phyloP scores from a whole-genome alignment of 768 basidiomycete species.

The Lentinus brumalis region DNA sequence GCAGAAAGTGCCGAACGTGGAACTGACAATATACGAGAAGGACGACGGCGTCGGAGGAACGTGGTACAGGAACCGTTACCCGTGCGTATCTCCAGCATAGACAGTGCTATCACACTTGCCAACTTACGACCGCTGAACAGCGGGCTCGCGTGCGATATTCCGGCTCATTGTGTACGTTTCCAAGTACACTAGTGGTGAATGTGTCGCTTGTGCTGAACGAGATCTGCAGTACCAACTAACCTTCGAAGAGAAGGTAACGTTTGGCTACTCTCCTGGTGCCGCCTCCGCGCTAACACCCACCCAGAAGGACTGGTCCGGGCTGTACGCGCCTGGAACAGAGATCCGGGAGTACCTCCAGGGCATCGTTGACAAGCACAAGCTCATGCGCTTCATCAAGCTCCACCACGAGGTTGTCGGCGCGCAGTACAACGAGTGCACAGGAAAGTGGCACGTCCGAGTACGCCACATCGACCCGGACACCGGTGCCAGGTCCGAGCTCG shows the following conservation, averaged over 20 bases:
- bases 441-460: conserved; percentile 60
- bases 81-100: conserved; percentile 35
- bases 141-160: conserved; percentile 65
- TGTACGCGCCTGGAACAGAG: conserved; percentile 61
- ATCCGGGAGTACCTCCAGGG: conserved; percentile 56
- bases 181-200: not conserved
- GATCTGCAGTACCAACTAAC: conserved; percentile 54
- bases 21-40: conserved; percentile 63
- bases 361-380: conserved; percentile 59
- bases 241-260: conserved; percentile 51
- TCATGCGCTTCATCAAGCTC: conserved; percentile 55
- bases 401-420: conserved; percentile 55
- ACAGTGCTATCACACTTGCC: not conserved
- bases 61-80: conserved; percentile 60
- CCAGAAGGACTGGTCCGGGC: conserved; percentile 61
- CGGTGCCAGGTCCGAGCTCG: conserved; percentile 36
- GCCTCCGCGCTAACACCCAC: not conserved
- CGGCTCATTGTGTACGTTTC: conserved; percentile 51
- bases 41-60: conserved; percentile 60
- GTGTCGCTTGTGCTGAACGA: not conserved
- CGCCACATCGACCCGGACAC: conserved; percentile 20
- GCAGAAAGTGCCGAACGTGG: conserved; percentile 45
- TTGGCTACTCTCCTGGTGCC: not conserved
- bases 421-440: conserved; percentile 48
- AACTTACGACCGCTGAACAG: conserved; percentile 19